These are phyloP conservation scores for Colletotrichum euphorbiae DNA, from an alignment of 2,329 filamentous ascomycete genomes.

Conservation along the genomic window DNA sequence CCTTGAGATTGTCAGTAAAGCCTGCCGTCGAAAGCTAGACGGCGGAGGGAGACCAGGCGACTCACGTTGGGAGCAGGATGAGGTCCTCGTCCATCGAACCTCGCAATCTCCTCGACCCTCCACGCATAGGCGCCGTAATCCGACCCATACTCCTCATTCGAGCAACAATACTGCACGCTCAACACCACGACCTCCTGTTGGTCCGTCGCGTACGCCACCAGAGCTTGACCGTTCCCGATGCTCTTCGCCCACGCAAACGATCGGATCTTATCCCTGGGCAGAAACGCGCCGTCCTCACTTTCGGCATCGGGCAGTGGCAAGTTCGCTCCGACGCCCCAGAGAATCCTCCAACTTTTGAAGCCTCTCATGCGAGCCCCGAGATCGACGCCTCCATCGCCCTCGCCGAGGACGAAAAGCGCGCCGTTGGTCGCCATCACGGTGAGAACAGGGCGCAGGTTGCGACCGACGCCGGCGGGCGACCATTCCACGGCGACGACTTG, in stretches of 20 bases:
- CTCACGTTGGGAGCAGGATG: conserved; percentile 48
- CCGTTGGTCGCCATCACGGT: conserved; percentile 63
- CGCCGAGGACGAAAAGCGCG: conserved; percentile 63
- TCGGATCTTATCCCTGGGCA: conserved; percentile 51
- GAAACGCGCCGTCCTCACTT: conserved; percentile 43
- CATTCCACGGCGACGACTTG: conserved; percentile 66
- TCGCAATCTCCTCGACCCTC: conserved; percentile 61
- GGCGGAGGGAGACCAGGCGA: background rate
- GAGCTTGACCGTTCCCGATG: conserved; percentile 53
- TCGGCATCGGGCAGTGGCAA: conserved; percentile 60
- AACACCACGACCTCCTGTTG: conserved; percentile 62
- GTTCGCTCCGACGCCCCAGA: conserved; percentile 67
- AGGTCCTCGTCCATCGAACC: conserved; percentile 61
- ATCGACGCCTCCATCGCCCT: conserved; percentile 48
- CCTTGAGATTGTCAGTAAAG: conserved; percentile 8
- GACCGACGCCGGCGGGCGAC: conserved; percentile 69
- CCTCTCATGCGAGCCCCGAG: conserved; percentile 50
- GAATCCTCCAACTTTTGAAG: conserved; percentile 63
- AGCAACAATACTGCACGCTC: conserved; percentile 55
- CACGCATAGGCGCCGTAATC: conserved; percentile 60
- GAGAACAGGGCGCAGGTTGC: conserved; percentile 64
- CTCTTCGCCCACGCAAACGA: conserved; percentile 66
- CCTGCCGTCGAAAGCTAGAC: background rate
- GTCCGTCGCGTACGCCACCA: conserved; percentile 66
- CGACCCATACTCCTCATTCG: conserved; percentile 61